These are phyloP conservation scores for Diplodia seriata DNA, from an alignment of 2,329 filamentous ascomycete genomes.

Conservation along the genomic window DNA sequence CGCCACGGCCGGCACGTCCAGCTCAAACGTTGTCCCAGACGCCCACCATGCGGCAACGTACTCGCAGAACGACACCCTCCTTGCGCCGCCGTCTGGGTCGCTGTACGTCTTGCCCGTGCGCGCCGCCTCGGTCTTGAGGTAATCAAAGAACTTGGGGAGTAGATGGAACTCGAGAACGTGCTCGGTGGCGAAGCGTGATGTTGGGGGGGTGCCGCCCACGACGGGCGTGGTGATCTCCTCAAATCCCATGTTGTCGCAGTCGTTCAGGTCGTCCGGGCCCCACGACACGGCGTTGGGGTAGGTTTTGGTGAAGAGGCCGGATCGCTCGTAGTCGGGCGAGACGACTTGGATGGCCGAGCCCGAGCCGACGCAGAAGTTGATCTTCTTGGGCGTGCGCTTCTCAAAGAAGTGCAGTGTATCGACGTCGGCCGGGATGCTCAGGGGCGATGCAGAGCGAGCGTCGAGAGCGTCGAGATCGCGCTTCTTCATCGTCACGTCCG, in stretches of 20 bases:
- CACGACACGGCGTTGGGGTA: not conserved
- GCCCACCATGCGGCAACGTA: not conserved
- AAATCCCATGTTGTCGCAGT: not conserved
- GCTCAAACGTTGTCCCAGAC: not conserved
- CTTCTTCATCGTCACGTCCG: conserved; percentile 4
- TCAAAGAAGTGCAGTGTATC: not conserved
- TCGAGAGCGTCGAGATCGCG: not conserved
- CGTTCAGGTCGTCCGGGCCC: not conserved
- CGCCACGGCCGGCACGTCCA: not conserved
- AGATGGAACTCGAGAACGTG: conserved; percentile 1
- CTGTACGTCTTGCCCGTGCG: not conserved
- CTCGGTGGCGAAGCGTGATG: not conserved
- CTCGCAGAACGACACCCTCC: not conserved
- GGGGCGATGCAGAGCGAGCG: no score
- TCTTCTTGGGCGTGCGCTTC: conserved; percentile 4
- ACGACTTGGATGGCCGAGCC: not conserved
- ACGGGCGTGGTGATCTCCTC: conserved; percentile 1
- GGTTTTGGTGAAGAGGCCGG: not conserved
- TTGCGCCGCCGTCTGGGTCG: not conserved
- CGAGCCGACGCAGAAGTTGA: not conserved
- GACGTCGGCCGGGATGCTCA: no score
- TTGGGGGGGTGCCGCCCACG: not conserved
- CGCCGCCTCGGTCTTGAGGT: not conserved
- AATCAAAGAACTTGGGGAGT: conserved; percentile 1
- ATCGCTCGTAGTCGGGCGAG: not conserved